phyloP scores from a whole-genome alignment of 108 stramenopile genomes.

The Fragilariopsis cylindrus region DNA sequence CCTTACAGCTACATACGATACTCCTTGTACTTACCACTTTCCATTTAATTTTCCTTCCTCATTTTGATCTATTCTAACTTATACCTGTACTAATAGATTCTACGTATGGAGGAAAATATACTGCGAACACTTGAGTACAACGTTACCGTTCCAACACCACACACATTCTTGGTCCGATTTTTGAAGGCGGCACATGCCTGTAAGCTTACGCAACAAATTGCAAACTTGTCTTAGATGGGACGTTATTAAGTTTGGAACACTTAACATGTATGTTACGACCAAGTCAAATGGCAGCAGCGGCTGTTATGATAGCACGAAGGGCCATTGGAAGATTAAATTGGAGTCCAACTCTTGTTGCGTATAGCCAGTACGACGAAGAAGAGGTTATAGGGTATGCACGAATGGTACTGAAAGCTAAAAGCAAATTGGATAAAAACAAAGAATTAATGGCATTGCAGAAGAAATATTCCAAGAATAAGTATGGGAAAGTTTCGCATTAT shows the following conservation, averaged over 20 bases:
- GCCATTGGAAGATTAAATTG: slow-evolving; percentile 76
- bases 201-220: slow-evolving; percentile 80
- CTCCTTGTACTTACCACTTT: too few relatives aligned
- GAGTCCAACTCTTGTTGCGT: slow-evolving; percentile 85
- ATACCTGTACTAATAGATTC: slow-evolving; percentile 40
- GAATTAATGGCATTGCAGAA: slow-evolving; percentile 11
- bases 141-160: slow-evolving; percentile 87
- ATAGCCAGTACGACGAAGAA: slow-evolving; percentile 78
- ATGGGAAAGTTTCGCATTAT: slow-evolving; percentile 9
- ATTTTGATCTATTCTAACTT: not conserved
- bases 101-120: slow-evolving; percentile 92
- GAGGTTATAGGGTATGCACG: slow-evolving; percentile 74
- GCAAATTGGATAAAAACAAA: not conserved
- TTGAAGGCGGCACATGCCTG: slow-evolving; percentile 92
- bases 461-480: slow-evolving; percentile 24
- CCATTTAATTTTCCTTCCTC: not conserved
- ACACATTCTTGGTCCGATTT: slow-evolving; percentile 89
- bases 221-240: slow-evolving; percentile 88
- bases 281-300: slow-evolving; percentile 86
- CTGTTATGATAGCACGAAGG: slow-evolving; percentile 83
- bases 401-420: slow-evolving; percentile 44
- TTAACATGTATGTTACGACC: slow-evolving; percentile 75
- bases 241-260: slow-evolving; percentile 84
- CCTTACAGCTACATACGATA: too few relatives aligned
- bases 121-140: slow-evolving; percentile 80